These are phyloP conservation scores for Calonectria honghensis DNA, from an alignment of 2,329 filamentous ascomycete species.

Conservation along the genomic window DNA sequence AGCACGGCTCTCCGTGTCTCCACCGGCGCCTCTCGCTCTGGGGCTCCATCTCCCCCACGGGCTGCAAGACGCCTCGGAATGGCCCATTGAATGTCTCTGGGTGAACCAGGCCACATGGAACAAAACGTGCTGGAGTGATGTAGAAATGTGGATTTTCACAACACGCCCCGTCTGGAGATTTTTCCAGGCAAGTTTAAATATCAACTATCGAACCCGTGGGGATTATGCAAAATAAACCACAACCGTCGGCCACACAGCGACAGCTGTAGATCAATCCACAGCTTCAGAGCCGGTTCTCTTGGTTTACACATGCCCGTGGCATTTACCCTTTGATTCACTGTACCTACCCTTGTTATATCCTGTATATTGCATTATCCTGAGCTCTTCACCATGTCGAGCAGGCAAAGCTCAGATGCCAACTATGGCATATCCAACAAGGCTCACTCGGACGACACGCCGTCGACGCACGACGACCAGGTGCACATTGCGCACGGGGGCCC, in stretches of 20 bases:
- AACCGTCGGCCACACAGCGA: slow-evolving; percentile 6
- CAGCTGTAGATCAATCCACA: neutral
- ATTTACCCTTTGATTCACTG: neutral
- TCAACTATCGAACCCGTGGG: slow-evolving; percentile 26
- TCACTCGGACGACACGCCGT: slow-evolving; percentile 43
- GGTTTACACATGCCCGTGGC: no score
- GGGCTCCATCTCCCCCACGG: neutral
- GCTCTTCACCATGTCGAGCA: slow-evolving; percentile 56
- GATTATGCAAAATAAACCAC: slow-evolving; percentile 2
- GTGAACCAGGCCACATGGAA: slow-evolving; percentile 34
- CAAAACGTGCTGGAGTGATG: slow-evolving; percentile 44
- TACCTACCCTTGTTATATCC: neutral
- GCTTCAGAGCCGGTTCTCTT: slow-evolving; percentile 12
- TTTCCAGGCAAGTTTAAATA: slow-evolving; percentile 39
- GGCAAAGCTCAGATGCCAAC: slow-evolving; percentile 59
- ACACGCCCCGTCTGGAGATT: slow-evolving; percentile 22
- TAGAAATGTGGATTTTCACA: slow-evolving; percentile 45
- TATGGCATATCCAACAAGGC: slow-evolving; percentile 60
- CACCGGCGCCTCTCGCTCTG: slow-evolving; percentile 16
- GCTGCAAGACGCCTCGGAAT: slow-evolving; percentile 21
- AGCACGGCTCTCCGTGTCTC: slow-evolving; percentile 34
- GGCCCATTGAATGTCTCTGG: slow-evolving; percentile 37
- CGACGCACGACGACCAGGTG: slow-evolving; percentile 39
- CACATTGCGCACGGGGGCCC: slow-evolving; percentile 59
- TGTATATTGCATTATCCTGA: neutral